Evolutionary conservation across 495 filamentous ascomycete species (phyloP).

Genomic region (Talaromyces borbonicus): DNA sequence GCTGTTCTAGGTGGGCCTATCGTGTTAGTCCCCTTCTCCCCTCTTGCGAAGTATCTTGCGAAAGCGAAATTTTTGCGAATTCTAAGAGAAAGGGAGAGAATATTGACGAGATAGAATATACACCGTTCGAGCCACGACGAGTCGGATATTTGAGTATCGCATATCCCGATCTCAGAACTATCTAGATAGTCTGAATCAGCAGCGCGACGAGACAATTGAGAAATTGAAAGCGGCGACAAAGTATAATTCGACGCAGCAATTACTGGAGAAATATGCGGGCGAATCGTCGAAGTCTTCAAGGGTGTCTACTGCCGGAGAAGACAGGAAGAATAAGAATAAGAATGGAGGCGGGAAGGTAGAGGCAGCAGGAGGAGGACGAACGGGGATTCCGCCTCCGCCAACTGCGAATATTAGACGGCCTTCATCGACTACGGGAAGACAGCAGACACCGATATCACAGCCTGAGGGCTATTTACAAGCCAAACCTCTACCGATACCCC

Average conservation of each 20-base stretch:
- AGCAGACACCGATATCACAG: conserved; percentile 13
- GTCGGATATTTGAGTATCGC: conserved; percentile 71
- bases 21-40: conserved; percentile 39
- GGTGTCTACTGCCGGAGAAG: no score
- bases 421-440: conserved; percentile 11
- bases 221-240: conserved; percentile 90
- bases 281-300: conserved; percentile 40
- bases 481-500: conserved; percentile 10
- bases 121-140: conserved; percentile 45
- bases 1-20: conserved; percentile 72
- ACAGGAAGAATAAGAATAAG: conserved; percentile 13
- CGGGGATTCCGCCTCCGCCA: conserved; percentile 60
- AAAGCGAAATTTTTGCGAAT: no score
- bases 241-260: conserved; percentile 86
- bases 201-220: conserved; percentile 79
- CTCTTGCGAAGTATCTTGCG: neutral
- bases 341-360: conserved; percentile 13
- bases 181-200: conserved; percentile 63
- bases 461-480: conserved; percentile 14
- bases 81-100: neutral
- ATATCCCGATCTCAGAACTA: conserved; percentile 54
- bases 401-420: conserved; percentile 70
- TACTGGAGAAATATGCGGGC: conserved; percentile 89
- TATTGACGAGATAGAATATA: conserved; percentile 47
- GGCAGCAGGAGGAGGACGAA: conserved; percentile 19